Base-by-base conservation (phyloP, 257 asterid species). In the Capsicum pubescens region DNA sequence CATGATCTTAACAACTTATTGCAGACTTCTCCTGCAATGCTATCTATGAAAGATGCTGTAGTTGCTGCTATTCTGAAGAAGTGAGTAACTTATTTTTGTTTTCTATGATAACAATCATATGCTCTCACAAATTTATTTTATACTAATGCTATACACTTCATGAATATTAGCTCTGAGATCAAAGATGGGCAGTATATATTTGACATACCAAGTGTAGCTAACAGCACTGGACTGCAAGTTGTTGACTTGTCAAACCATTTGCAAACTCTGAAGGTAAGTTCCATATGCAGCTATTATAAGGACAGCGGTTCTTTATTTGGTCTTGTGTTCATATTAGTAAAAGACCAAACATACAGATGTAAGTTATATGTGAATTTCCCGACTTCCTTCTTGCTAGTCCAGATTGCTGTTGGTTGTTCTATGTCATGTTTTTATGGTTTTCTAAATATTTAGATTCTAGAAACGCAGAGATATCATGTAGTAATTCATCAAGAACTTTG, bases 141-240 rank as follows among this genome's bases (percentile, higher is more conserved):
- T 55, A 74, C 32, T 48, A 78, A n/a, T 88, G 80, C 87, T 50
- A 74, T 74, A 15, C 46, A 21, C 19, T 86, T 81, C 76, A 57
- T 81, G 80, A 54, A 74, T 81, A 63, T 83, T 92, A 96, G 99
- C 90, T 91, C 98, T 63, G 97, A 93, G 88, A 86, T 92, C 89
- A 96, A 96, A 91, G 97, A 91, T 72, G 99, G 99, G 83, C 98
- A 94, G 84, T 92, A 96, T 87, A 91, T 93, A 76, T 93, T 96
- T 87, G 90, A 93, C 88, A 91, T 94, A 87, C 98, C 97, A 36
- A 90, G 93, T 63, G 85, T 94, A 44, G 97, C 98, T 76, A 93
- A 93, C 87, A 89, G 89, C 91, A 86, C 88, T 64, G 83, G 86
- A 83, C 64, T 93, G 88, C 95, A 90, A 84, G 85, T 93, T 86